Evolutionary conservation across 148 eudicot genomes (phyloP).

Genomic region (Amaranthus hypochondriacus): DNA sequence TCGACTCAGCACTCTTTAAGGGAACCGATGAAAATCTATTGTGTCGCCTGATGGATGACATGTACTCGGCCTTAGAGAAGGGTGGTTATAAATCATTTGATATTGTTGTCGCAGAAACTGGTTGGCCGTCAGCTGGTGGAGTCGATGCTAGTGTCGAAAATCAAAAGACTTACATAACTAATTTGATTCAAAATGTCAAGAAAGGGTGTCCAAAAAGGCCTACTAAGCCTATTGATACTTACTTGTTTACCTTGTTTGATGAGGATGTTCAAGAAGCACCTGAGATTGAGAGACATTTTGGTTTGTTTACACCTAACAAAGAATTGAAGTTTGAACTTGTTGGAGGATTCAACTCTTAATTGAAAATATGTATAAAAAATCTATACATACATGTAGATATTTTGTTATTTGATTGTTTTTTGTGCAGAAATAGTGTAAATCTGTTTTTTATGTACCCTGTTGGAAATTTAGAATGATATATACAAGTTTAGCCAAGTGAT

Average conservation of each 20-base stretch:
- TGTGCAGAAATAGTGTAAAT: not conserved
- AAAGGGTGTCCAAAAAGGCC: slow-evolving; percentile 51
- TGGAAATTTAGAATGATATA: not conserved
- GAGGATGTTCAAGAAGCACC: slow-evolving; percentile 44
- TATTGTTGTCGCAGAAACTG: slow-evolving; percentile 54
- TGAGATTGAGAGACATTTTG: slow-evolving; percentile 52
- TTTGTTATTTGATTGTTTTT: not conserved
- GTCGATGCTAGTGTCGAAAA: slow-evolving; percentile 25
- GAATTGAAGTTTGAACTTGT: slow-evolving; percentile 44
- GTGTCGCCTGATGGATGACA: slow-evolving; percentile 41
- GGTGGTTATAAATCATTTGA: slow-evolving; percentile 24
- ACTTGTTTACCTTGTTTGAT: slow-evolving; percentile 48
- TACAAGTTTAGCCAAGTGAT: not conserved
- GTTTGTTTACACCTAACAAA: slow-evolving; percentile 36
- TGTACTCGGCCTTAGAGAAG: slow-evolving; percentile 41
- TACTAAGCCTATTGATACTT: slow-evolving; percentile 34
- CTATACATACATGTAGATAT: not conserved
- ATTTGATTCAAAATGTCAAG: slow-evolving; percentile 42
- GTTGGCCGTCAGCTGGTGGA: slow-evolving; percentile 64
- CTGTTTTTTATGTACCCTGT: slow-evolving; percentile 7
- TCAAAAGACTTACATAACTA: slow-evolving; percentile 37
- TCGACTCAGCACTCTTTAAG: slow-evolving; percentile 31
- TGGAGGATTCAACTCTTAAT: slow-evolving; percentile 23
- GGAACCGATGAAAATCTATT: slow-evolving; percentile 30
- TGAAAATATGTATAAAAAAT: not conserved